Conservation (phyloP, 2,329 filamentous ascomycete species). For the Boeremia lycopersici region DNA sequence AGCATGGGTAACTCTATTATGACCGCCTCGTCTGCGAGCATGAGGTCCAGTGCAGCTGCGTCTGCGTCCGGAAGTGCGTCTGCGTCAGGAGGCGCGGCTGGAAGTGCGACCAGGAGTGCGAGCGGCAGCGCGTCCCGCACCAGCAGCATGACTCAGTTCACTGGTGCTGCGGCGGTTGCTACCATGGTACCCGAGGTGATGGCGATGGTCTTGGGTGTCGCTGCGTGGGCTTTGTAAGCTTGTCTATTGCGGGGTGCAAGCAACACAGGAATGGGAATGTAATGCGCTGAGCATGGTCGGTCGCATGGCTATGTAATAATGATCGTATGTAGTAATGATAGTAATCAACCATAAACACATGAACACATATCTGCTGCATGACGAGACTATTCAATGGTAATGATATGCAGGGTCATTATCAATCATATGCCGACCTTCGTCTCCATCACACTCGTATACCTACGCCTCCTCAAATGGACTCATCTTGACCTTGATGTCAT, state of each 20-base stretch:
- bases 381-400: no score
- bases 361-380: neutral
- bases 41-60: neutral
- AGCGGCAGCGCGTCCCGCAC: constrained; percentile 7
- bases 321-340: neutral
- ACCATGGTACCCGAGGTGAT: constrained; percentile 15
- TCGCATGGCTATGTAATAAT: neutral
- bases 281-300: neutral
- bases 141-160: constrained; percentile 16
- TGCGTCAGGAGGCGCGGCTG: neutral
- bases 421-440: neutral
- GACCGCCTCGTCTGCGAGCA: constrained; percentile 6
- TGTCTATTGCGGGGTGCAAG: no score
- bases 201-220: constrained; percentile 18
- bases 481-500: constrained; percentile 39
- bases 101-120: neutral
- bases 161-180: constrained; percentile 22
- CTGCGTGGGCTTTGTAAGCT: constrained; percentile 22
- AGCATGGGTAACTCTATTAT: constrained; percentile 12
- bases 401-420: neutral
- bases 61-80: neutral
- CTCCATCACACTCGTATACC: neutral
- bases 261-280: no score
- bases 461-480: constrained; percentile 12
- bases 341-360: neutral